Evolutionary conservation across 2,329 filamentous ascomycete species (phyloP).

Genomic region (Aspergillus sp.): DNA sequence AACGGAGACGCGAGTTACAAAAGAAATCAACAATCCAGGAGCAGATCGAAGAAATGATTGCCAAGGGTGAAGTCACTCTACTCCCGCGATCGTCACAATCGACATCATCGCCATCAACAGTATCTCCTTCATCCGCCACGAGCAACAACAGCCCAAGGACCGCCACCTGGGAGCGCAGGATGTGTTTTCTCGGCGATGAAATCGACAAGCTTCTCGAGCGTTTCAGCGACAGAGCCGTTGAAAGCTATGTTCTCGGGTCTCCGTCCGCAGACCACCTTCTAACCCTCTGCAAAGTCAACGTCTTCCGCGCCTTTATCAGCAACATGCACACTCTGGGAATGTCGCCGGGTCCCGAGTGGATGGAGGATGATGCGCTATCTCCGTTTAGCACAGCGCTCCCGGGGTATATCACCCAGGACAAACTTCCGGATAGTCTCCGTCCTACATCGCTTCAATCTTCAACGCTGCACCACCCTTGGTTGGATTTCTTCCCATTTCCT

Average conservation of each 20-base stretch:
- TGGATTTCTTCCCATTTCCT: constrained; percentile 36
- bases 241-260: constrained; percentile 26
- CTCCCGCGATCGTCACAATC: not conserved
- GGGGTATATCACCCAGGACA: constrained; percentile 2
- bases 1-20: constrained; percentile 21
- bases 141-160: not conserved
- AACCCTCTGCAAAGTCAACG: constrained; percentile 35
- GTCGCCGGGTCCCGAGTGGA: constrained; percentile 15
- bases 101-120: not conserved
- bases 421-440: constrained; percentile 29
- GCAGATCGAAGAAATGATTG: constrained; percentile 5
- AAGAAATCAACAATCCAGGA: not conserved
- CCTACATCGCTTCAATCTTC: constrained; percentile 42
- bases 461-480: constrained; percentile 43
- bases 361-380: constrained; percentile 30
- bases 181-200: constrained; percentile 3
- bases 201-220: constrained; percentile 14
- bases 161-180: not conserved
- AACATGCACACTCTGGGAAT: constrained; percentile 31
- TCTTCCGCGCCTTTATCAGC: constrained; percentile 33
- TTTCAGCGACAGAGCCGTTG: constrained; percentile 23
- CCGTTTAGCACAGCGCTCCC: constrained; percentile 21
- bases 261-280: constrained; percentile 34
- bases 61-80: constrained; percentile 5
- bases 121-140: not conserved